Percentiles rank a stretch among this genome's conserved stretches.
These are phyloP conservation scores for Podila epicladia DNA, from an alignment of 192 early-diverging fungal species.

Conservation along the genomic window DNA sequence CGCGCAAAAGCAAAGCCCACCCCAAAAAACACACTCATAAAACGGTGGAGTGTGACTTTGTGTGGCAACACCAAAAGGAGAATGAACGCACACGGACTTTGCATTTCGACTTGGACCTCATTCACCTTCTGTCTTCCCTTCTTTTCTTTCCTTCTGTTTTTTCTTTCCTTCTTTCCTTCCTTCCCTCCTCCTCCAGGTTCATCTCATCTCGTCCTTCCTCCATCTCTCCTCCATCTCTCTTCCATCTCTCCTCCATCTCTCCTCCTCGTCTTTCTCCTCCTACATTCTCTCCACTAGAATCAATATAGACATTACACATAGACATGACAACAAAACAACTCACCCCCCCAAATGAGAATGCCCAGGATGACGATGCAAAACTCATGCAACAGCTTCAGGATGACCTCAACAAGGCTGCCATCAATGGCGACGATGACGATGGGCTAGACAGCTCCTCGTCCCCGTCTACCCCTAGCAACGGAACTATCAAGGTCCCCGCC, in stretches of 20 bases:
- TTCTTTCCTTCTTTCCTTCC: not conserved
- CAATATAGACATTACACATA: not conserved
- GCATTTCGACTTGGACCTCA: not conserved
- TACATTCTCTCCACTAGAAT: not conserved
- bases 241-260: not conserved
- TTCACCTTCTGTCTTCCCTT: not conserved
- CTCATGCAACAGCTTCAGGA: slow-evolving; percentile 27
- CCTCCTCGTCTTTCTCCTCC: not conserved
- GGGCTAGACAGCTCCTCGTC: slow-evolving; percentile 11
- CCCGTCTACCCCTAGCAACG: not conserved
- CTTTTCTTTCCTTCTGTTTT: not conserved
- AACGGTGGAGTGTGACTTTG: too few relatives aligned
- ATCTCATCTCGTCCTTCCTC: not conserved
- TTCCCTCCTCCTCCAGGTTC: not conserved
- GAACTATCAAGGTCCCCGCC: slow-evolving; percentile 17
- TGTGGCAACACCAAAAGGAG: too few relatives aligned
- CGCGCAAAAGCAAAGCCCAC: too few relatives aligned
- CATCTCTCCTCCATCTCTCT: not conserved
- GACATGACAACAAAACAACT: slow-evolving; percentile 3
- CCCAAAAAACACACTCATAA: too few relatives aligned
- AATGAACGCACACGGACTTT: not conserved
- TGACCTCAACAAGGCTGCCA: slow-evolving; percentile 25
- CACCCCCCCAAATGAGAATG: not conserved
- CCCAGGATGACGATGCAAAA: slow-evolving; percentile 19
- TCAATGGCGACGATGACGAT: slow-evolving; percentile 28